Base-by-base conservation (phyloP, 768 basidiomycete genomes). In the Rhodosporidiobolus sp. region DNA sequence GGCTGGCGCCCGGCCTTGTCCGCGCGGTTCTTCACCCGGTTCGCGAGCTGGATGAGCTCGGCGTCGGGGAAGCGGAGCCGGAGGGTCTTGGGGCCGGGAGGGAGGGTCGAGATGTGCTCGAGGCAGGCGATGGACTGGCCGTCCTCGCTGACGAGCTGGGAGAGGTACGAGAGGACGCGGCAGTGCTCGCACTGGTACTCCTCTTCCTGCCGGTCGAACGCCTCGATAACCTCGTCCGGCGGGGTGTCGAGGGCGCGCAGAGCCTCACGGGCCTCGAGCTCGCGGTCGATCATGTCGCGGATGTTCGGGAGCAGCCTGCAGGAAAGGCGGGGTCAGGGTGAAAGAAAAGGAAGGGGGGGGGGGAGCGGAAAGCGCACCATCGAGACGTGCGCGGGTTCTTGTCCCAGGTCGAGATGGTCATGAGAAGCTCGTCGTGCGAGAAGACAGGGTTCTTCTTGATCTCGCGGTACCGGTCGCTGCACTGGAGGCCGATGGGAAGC, bases 401-500 rank as follows among this genome's bases (percentile, higher is more conserved):
- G 6, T 93, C 94, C 81, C 95, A 92, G 78, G 92, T 88, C n/a
- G 91, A 93, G 79, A 98, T 94, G n/a, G 95, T 95, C 80, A 97
- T 87, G 75, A 99, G 86, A 34, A 98, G 86, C 82, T 98, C 96
- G 78, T 98, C 93, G 80, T 99, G 96, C 45, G 94, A 97, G 82
- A 99, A 99, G 8, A 99, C 96, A 9, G 96, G 96, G 52, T 91
- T 84, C 80, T 98, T 98, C 81, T 87, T 83, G 81, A 96, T 90
- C 74, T 91, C 88, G 77, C 91, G 88, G 81, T 99, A 98, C 54
- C 91, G 87, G 78, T 88, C 85, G 20, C 94, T 92, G 79, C 93
- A 96, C 67, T 90, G 90, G 52, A 90, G 86, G 48, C 91, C 96
- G 74, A 86, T 87, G 14, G 89, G 84, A 57, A 98, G 83, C 96